Evolutionary conservation across 306 rosid species (phyloP).

Genomic region (Fagus crenata): DNA sequence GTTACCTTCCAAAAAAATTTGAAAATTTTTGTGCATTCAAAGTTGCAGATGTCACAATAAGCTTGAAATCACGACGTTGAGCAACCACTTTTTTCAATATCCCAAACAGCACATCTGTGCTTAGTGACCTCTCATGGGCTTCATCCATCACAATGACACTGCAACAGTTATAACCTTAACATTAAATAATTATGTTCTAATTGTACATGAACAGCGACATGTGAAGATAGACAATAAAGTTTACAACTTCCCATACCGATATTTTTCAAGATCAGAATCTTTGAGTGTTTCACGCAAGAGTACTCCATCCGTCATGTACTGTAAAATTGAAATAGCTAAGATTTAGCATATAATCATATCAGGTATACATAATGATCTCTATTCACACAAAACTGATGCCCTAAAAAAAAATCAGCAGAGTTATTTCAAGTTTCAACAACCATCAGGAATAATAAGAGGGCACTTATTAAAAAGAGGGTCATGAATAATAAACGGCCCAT

Average conservation of each 20-base stretch:
- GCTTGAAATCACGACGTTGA: conserved; percentile 92
- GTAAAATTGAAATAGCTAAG: conserved; percentile 37
- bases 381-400: conserved; percentile 6
- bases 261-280: conserved; percentile 94
- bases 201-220: conserved; percentile 17
- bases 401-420: neutral
- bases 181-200: conserved; percentile 22
- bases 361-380: conserved; percentile 6
- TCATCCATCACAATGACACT: conserved; percentile 98
- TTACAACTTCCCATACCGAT: conserved; percentile 58
- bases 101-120: conserved; percentile 92
- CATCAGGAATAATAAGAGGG: conserved; percentile 3
- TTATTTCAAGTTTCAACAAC: conserved; percentile 4
- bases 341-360: conserved; percentile 30
- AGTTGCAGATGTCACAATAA: conserved; percentile 95
- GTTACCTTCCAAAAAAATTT: conserved; percentile 92
- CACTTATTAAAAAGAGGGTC: neutral
- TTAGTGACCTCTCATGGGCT: conserved; percentile 96
- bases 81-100: conserved; percentile 95
- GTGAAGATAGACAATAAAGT: neutral
- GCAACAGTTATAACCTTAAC: conserved; percentile 35
- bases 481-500: neutral
- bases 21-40: conserved; percentile 90
- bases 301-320: conserved; percentile 99
- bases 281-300: conserved; percentile 95